Percentiles rank a stretch among this genome's conserved stretches.
These are phyloP conservation scores for Paragyromitra xinjiangensis DNA, from an alignment of 495 filamentous ascomycete genomes.

Conservation along the genomic window DNA sequence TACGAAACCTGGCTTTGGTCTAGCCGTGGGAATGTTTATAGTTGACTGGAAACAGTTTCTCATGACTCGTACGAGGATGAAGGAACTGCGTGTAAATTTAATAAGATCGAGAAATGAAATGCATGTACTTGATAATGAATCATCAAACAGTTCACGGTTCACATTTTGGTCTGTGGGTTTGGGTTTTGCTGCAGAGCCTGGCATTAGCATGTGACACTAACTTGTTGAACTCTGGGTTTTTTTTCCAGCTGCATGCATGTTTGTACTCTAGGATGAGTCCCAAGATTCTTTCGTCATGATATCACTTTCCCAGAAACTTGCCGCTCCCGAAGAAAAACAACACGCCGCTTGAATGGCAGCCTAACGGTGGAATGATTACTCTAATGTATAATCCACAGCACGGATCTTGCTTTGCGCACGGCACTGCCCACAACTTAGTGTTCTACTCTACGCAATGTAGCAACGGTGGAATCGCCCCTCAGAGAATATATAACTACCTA, in stretches of 20 bases:
- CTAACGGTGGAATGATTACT: not conserved
- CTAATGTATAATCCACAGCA: not conserved
- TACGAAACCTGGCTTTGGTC: constrained; percentile 17
- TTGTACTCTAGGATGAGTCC: not conserved
- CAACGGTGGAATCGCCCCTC: not conserved
- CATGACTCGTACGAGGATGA: not conserved
- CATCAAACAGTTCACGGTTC: not conserved
- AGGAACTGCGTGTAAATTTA: constrained; percentile 12
- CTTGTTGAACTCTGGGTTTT: not conserved
- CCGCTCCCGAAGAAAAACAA: not conserved
- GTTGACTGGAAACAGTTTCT: constrained; percentile 16
- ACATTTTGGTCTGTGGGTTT: not conserved
- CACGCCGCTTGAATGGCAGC: not conserved
- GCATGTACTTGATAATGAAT: not conserved
- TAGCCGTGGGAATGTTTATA: constrained; percentile 20
- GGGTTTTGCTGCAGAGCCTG: not conserved
- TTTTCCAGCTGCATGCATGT: not conserved
- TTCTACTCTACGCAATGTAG: not conserved
- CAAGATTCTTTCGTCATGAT: not conserved
- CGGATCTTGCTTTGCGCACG: not conserved
- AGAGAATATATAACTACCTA: not conserved
- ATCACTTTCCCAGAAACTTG: constrained; percentile 1
- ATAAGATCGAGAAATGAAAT: constrained; percentile 10
- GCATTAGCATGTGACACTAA: constrained; percentile 9
- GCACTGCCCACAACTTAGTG: not conserved